Percentiles rank a stretch among this genome's conserved stretches.
These are phyloP conservation scores for Claviceps quebecensis DNA, from an alignment of 2,329 filamentous ascomycete species.

Conservation along the genomic window DNA sequence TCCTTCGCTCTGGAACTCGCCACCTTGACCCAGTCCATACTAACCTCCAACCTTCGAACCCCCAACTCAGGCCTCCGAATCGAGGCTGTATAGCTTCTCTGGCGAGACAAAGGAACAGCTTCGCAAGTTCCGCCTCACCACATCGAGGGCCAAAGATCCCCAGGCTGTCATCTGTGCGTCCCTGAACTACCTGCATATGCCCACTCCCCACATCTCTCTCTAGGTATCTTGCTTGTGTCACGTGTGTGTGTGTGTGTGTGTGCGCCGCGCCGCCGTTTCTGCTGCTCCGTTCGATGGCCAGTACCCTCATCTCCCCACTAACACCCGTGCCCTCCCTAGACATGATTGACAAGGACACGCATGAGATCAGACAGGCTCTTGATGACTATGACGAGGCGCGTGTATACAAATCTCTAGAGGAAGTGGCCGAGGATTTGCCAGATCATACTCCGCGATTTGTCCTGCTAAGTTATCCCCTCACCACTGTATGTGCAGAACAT, in stretches of 20 bases:
- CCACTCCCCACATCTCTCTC: conserved; percentile 7
- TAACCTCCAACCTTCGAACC: not conserved
- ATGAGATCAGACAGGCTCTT: conserved; percentile 66
- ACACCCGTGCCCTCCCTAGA: conserved; percentile 34
- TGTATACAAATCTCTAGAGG: conserved; percentile 68
- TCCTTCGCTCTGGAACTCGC: not conserved
- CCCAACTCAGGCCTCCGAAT: conserved; percentile 48
- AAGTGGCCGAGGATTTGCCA: conserved; percentile 77
- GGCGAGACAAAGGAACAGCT: conserved; percentile 78
- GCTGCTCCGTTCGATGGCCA: not conserved
- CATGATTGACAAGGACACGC: conserved; percentile 75
- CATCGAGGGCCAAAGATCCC: conserved; percentile 70
- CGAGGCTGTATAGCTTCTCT: conserved; percentile 84
- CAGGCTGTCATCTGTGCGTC: conserved; percentile 80
- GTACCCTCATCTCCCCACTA: not conserved
- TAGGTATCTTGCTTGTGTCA: not conserved
- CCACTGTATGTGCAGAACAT: not conserved
- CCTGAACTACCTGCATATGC: conserved; percentile 6
- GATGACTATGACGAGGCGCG: conserved; percentile 47
- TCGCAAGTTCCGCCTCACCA: conserved; percentile 86
- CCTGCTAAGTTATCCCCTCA: conserved; percentile 74
- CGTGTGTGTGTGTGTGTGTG: not conserved
- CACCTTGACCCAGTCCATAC: not conserved
- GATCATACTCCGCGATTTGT: conserved; percentile 86
- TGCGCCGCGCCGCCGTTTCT: not conserved